Evolutionary conservation across 257 asterid genomes (phyloP), one percentile per base, ranked within the genome.

Genomic region (Eucommia ulmoides): DNA sequence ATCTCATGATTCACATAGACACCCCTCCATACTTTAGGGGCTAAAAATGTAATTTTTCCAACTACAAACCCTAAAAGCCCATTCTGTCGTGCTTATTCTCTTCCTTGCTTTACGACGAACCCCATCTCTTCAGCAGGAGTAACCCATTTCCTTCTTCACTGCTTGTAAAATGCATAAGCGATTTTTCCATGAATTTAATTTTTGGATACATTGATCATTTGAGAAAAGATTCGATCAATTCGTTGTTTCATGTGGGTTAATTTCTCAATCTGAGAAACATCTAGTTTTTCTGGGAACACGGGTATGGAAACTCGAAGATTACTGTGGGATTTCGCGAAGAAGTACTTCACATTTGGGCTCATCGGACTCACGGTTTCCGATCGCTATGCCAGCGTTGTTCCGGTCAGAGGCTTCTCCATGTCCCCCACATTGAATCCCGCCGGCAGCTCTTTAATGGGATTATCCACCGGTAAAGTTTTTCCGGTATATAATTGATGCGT

Each of bases 391-490:
- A 73, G 95, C 56, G 49, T 78, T 60, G 63, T 60, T 50, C 83
- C 88, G n/a, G 78, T 89, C 70, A 84, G 76, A 17, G 98, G 98
- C 33, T 53, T 70, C 25, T 91, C 96, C 0, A 85, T 89, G 98
- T 67, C 82, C 60, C 96, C 98, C 2, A 83, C 98, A 15, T 61
- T 86, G 54, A 91, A 91, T 68, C 85, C 96, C 49, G 73, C 47
- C 12, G 38, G 42, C 19, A 56, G 20, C 26, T 52, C 26, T 6
- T 62, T 76, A 14, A 24, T 53, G 33, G 62, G 73, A 61, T 56
- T 65, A 54, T 64, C 53, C 24, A 54, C 76, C 3, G 88, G 98
- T 89, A 59, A 22, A 41, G 4, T 24, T 15, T 11, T 52, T 11
- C 12, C 19, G 6, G 48, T 16, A 3, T 16, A n/a, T n/a, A n/a